A percentile compares a stretch with the other conserved stretches of the same genome.
Conservation (phyloP, 2,329 filamentous ascomycete genomes). For the Penicillium sp. region DNA sequence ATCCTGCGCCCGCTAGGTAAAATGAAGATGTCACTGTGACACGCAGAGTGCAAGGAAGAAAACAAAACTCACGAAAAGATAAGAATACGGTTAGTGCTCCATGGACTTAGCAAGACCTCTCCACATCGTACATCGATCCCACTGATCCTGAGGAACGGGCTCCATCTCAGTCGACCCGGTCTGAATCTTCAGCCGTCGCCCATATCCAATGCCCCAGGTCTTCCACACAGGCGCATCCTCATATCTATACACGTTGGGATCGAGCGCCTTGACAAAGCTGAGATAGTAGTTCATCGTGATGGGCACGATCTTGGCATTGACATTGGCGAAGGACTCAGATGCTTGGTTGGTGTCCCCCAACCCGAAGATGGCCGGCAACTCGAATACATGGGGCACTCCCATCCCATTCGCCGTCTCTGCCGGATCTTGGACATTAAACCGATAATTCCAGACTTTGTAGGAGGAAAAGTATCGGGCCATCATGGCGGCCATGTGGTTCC, state of each 20-base stretch:
- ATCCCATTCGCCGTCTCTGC: slow-evolving; percentile 38
- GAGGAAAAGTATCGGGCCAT: slow-evolving; percentile 29
- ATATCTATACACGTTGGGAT: slow-evolving; percentile 25
- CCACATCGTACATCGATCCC: slow-evolving; percentile 24
- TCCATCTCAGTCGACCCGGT: slow-evolving; percentile 27
- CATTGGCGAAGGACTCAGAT: slow-evolving; percentile 34
- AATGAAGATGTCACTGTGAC: neutral
- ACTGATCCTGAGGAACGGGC: slow-evolving; percentile 14
- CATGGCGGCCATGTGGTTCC: slow-evolving; percentile 43
- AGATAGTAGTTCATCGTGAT: slow-evolving; percentile 31
- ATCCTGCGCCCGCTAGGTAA: neutral
- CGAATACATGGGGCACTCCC: slow-evolving; percentile 43
- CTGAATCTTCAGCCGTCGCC: slow-evolving; percentile 21
- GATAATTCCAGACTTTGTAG: slow-evolving; percentile 49
- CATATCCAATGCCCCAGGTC: slow-evolving; percentile 17
- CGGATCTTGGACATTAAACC: slow-evolving; percentile 50
- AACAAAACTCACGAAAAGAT: neutral
- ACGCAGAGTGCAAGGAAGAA: neutral
- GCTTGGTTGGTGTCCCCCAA: slow-evolving; percentile 17
- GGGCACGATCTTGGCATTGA: slow-evolving; percentile 27
- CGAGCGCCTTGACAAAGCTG: slow-evolving; percentile 26
- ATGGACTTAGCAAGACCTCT: slow-evolving; percentile 12
- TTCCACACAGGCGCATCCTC: slow-evolving; percentile 22
- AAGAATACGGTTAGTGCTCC: slow-evolving; percentile 16
- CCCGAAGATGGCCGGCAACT: slow-evolving; percentile 33